A percentile compares a stretch with the other conserved stretches of the same genome.
Evolutionary conservation across 2,329 filamentous ascomycete species (phyloP).

Genomic region (Ophiosphaerella korrae): DNA sequence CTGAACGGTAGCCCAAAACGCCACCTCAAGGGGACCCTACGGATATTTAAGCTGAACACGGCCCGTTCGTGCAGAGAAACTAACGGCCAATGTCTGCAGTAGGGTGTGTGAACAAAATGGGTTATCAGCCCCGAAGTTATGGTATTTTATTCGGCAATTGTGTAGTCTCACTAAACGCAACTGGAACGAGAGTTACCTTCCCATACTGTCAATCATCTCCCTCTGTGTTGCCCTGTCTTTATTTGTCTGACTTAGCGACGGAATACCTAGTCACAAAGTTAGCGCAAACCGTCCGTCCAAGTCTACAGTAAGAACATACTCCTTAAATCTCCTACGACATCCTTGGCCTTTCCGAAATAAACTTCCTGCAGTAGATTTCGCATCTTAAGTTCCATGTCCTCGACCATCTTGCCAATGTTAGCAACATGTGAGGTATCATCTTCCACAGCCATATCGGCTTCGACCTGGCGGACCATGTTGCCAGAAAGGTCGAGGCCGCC

Average conservation of each 20-base stretch:
- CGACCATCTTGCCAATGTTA: slow-evolving; percentile 88
- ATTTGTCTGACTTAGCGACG: slow-evolving; percentile 81
- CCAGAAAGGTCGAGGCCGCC: slow-evolving; percentile 91
- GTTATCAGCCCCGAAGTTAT: too few relatives aligned
- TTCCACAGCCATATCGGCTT: slow-evolving; percentile 87
- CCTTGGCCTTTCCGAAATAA: slow-evolving; percentile 99
- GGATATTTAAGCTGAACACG: too few relatives aligned
- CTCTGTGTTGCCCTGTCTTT: slow-evolving; percentile 82
- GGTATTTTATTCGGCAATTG: too few relatives aligned
- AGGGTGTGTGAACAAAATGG: too few relatives aligned
- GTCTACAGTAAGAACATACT: slow-evolving; percentile 58
- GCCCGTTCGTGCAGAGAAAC: too few relatives aligned
- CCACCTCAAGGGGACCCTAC: too few relatives aligned
- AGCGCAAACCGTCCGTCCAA: slow-evolving; percentile 14
- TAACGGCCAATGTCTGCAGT: too few relatives aligned
- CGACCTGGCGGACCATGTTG: slow-evolving; percentile 97
- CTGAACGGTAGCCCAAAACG: too few relatives aligned
- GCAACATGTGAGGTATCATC: slow-evolving; percentile 92
- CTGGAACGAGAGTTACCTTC: slow-evolving; percentile 19
- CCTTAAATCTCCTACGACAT: slow-evolving; percentile 92
- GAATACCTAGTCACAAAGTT: slow-evolving; percentile 59
- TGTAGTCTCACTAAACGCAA: too few relatives aligned
- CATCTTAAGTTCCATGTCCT: slow-evolving; percentile 99
- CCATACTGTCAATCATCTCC: slow-evolving; percentile 76
- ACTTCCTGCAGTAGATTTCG: slow-evolving; percentile 97